Conservation (phyloP, 352 stramenopile genomes). For the Phytophthora meadii region DNA sequence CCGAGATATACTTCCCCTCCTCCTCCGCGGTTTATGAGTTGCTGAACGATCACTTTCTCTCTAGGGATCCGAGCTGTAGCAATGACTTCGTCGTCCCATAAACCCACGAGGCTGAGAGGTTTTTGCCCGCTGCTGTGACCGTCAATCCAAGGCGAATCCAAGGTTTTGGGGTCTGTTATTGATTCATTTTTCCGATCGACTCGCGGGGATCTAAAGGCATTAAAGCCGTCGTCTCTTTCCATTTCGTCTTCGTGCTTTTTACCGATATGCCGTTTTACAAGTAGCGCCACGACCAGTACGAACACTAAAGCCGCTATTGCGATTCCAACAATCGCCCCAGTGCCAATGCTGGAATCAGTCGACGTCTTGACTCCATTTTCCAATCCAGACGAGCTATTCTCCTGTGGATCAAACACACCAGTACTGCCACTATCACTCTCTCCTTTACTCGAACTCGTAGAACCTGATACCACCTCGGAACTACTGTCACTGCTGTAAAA, state of each 20-base stretch:
- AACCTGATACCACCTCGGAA: background rate
- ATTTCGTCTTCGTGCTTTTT: conserved; percentile 6
- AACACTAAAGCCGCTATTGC: conserved; percentile 3
- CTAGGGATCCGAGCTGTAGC: conserved; percentile 36
- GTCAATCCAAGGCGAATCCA: conserved; percentile 1
- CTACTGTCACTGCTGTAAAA: conserved; percentile 23
- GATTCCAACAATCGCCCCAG: conserved; percentile 22
- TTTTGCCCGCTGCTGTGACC: background rate
- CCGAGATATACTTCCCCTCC: conserved; percentile 41
- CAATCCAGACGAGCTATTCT: background rate
- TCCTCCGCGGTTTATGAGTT: conserved; percentile 30
- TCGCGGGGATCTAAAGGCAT: conserved; percentile 5
- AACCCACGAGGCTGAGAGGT: conserved; percentile 19
- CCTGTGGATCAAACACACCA: background rate
- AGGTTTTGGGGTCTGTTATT: conserved; percentile 3
- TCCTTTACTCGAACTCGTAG: background rate
- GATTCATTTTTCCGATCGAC: conserved; percentile 3
- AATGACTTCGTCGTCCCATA: conserved; percentile 42
- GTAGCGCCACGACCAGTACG: conserved; percentile 11
- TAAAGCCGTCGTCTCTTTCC: conserved; percentile 12
- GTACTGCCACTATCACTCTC: background rate
- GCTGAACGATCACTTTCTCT: conserved; percentile 32
- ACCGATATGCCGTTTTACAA: conserved; percentile 1
- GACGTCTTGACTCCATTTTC: background rate
- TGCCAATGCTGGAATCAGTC: conserved; percentile 4